Conservation (phyloP, 2,329 filamentous ascomycete species). For the Arthroderma sp. region DNA sequence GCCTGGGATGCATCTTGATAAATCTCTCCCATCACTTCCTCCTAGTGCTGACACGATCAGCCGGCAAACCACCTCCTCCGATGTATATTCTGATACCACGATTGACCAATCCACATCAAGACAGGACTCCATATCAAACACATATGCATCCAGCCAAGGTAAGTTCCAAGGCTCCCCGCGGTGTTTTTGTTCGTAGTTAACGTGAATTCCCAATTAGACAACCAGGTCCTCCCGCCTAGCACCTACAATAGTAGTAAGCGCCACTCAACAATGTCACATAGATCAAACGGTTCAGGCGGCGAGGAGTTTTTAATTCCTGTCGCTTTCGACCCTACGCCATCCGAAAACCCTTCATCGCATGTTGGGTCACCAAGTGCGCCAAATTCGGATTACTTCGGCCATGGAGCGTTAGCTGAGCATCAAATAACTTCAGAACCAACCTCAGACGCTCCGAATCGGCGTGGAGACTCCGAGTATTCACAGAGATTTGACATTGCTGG, state of each 20-base stretch:
- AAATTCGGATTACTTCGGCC: slow-evolving; percentile 44
- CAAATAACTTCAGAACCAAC: too few species aligned
- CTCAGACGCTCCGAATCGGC: too few species aligned
- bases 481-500: too few species aligned
- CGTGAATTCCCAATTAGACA: slow-evolving; percentile 30
- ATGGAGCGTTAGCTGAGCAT: background rate
- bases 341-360: slow-evolving; percentile 41
- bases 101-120: slow-evolving; percentile 14
- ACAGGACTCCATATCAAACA: slow-evolving; percentile 15
- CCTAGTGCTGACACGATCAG: slow-evolving; percentile 52
- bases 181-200: slow-evolving; percentile 1
- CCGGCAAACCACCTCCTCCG: slow-evolving; percentile 31
- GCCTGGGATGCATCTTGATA: slow-evolving; percentile 57
- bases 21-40: slow-evolving; percentile 82
- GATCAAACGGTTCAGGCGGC: slow-evolving; percentile 40
- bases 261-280: slow-evolving; percentile 53
- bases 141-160: slow-evolving; percentile 21
- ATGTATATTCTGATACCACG: slow-evolving; percentile 48
- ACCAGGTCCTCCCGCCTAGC: slow-evolving; percentile 57
- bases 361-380: slow-evolving; percentile 28
- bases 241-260: slow-evolving; percentile 68
- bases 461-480: too few species aligned
- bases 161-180: slow-evolving; percentile 6
- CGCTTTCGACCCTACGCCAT: slow-evolving; percentile 56
- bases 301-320: slow-evolving; percentile 67